Evolutionary conservation across 768 basidiomycete species (phyloP).

Genomic region (Pleurotus djamor): DNA sequence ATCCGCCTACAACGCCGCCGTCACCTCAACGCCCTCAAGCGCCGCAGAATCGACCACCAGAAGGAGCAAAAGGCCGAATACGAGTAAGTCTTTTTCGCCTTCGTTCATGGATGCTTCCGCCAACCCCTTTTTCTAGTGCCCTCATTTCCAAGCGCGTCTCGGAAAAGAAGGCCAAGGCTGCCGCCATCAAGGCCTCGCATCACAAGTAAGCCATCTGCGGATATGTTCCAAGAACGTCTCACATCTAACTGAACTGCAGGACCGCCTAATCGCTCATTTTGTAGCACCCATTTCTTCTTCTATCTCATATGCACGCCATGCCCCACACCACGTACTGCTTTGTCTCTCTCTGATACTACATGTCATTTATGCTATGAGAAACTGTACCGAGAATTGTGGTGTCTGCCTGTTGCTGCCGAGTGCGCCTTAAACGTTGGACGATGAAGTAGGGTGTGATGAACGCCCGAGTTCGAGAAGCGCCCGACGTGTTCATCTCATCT

Average conservation of each 20-base stretch:
- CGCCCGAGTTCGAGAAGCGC: background rate
- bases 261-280: background rate
- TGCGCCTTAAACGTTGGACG: background rate
- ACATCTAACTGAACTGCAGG: background rate
- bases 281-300: background rate
- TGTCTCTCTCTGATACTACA: constrained; percentile 2
- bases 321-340: constrained; percentile 3
- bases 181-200: constrained; percentile 86
- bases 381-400: background rate
- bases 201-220: constrained; percentile 43
- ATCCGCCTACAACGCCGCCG: constrained; percentile 95
- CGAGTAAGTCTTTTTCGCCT: constrained; percentile 51
- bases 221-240: background rate
- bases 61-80: constrained; percentile 96
- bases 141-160: constrained; percentile 86
- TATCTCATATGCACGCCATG: constrained; percentile 4
- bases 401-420: background rate
- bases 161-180: constrained; percentile 91
- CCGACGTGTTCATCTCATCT: no score
- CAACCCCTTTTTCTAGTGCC: constrained; percentile 31
- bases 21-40: constrained; percentile 85
- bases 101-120: background rate
- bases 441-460: no score
- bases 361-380: constrained; percentile 6
- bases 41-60: constrained; percentile 84